Evolutionary conservation across 2,329 filamentous ascomycete genomes (phyloP), one percentile per base, ranked within the genome.

Genomic region (Talaromyces sp.): DNA sequence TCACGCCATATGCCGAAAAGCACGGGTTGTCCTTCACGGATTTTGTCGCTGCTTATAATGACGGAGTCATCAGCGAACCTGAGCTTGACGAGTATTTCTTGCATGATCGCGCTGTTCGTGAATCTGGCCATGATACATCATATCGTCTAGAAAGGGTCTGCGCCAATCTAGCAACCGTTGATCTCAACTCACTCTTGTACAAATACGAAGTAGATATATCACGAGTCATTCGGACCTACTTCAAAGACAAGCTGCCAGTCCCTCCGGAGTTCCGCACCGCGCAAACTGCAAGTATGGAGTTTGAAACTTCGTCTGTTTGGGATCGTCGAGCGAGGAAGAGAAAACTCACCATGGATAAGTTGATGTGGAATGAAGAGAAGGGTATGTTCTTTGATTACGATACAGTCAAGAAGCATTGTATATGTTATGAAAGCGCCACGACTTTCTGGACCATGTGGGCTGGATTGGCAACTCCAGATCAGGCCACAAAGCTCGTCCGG

Each of bases 361-460:
- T 94, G 69, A 85, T 96, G 71, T 99, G 94, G 94, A 89, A 95
- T 70, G 88, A 93, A 64, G 81, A 89, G 64, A 86, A 89, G 70
- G 93, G 93, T 59, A 96, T 97, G 89, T 99, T 91, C 80, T 97
- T 97, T 70, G 94, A 99, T 75, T 99, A 97, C 74, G 83, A 99
- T 76, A 96, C 91, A 0, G 86, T 82, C 62, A 89, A 88, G 73
- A 85, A 91, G 70, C 75, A 91, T 74, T 89, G 89, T 67, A 91
- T 86, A 64, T 84, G 81, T 13, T 97, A 97, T 72, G 94, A 97
- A 77, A 89, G 85, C 63, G 91, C 88, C 56, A 99, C 94, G 2
- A 97, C 92, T 0, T 92, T 97, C 77, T 99, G 94, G 94, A 86
- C 94, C 3, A 88, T 99, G 77, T 99, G 94, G 93, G 91, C 93